Evolutionary conservation across 805 yeast species (phyloP).

Genomic region (Schizosaccharomyces lindneri): DNA sequence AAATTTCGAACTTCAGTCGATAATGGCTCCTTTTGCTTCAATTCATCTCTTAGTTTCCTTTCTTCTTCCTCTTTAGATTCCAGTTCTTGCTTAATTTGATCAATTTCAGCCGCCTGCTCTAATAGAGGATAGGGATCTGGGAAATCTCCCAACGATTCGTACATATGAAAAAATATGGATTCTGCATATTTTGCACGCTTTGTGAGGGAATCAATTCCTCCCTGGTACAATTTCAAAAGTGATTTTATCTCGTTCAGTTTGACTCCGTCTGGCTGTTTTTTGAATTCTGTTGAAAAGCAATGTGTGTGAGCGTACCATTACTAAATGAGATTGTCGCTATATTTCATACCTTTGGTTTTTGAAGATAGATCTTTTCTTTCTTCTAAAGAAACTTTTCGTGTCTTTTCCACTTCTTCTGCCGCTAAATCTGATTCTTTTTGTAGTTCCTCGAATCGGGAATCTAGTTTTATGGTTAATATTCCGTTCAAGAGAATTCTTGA

Average conservation of each 20-base stretch:
- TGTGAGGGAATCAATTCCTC: conserved; percentile 65
- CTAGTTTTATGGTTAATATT: conserved; percentile 8
- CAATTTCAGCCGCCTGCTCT: conserved; percentile 42
- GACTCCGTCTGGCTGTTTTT: conserved; percentile 39
- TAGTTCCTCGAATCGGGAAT: conserved; percentile 40
- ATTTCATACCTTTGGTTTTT: conserved; percentile 32
- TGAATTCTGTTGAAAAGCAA: conserved; percentile 22
- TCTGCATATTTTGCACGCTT: conserved; percentile 56
- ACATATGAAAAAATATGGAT: conserved; percentile 43
- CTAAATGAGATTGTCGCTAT: neutral
- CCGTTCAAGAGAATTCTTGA: neutral
- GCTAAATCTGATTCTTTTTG: conserved; percentile 54
- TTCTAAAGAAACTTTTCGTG: conserved; percentile 40
- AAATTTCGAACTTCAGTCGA: conserved; percentile 54
- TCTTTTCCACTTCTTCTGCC: conserved; percentile 45
- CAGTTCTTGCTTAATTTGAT: conserved; percentile 28
- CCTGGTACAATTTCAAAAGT: conserved; percentile 58
- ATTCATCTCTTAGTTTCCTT: conserved; percentile 21
- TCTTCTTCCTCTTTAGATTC: conserved; percentile 28
- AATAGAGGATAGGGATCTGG: conserved; percentile 79
- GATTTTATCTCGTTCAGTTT: conserved; percentile 41
- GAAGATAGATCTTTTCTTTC: conserved; percentile 56
- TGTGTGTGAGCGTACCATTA: neutral
- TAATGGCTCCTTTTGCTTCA: conserved; percentile 10
- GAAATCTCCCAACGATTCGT: conserved; percentile 58